These are phyloP conservation scores for Chlorella sorokiniana DNA, from an alignment of 139 green algal species.

Conservation along the genomic window DNA sequence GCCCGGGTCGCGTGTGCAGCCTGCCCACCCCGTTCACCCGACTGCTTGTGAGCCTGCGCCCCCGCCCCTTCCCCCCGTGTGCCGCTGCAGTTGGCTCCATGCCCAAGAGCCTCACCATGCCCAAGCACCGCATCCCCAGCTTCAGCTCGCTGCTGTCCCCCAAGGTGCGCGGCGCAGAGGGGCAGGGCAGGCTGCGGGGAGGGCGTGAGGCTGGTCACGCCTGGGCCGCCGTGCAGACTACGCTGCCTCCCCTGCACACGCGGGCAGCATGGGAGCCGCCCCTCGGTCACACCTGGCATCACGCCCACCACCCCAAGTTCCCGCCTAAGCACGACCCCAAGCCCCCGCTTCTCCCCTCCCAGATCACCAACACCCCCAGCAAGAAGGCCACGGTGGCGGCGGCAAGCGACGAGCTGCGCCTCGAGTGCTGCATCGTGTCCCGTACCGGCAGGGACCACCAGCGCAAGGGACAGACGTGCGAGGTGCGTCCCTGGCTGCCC, in stretches of 20 bases:
- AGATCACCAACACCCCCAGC: constrained; percentile 42
- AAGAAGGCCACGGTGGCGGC: constrained; percentile 35
- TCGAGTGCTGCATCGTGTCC: constrained; percentile 51
- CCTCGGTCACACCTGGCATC: not conserved
- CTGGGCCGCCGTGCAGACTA: no score
- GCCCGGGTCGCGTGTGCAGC: not conserved
- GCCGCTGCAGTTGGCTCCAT: constrained; percentile 26
- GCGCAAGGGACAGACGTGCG: constrained; percentile 37
- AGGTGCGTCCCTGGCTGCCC: not conserved
- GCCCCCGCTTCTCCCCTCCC: not conserved
- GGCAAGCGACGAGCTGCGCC: constrained; percentile 42
- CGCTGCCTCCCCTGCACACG: no score
- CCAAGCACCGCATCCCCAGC: constrained; percentile 43
- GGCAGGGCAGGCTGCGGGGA: not conserved
- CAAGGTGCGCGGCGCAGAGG: constrained; percentile 24
- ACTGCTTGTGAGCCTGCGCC: not conserved
- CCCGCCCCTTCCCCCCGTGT: not conserved
- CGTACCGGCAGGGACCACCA: constrained; percentile 50
- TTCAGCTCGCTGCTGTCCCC: constrained; percentile 44
- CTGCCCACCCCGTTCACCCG: not conserved
- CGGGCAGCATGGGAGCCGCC: no score
- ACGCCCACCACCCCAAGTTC: not conserved
- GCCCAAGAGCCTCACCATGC: constrained; percentile 43
- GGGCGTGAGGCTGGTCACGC: not conserved
- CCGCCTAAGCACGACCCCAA: not conserved